These are phyloP conservation scores for Kodamaea hsintzibuensis DNA, from an alignment of 805 yeast species.

Conservation along the genomic window DNA sequence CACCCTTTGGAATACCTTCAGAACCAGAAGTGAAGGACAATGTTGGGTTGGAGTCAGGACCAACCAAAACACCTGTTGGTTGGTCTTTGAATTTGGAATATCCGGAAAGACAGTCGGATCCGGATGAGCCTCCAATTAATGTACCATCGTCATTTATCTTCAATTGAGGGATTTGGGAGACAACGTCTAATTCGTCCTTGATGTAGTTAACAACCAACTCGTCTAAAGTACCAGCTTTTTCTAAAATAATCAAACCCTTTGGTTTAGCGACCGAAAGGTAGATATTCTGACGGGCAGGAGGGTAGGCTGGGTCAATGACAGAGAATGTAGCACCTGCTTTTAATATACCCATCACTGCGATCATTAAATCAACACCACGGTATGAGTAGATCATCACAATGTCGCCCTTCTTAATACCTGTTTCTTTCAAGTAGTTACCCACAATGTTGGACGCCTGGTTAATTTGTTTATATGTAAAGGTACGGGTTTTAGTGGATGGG, in stretches of 20 bases:
- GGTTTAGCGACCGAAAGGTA: slow-evolving; percentile 94
- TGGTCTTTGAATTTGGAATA: slow-evolving; percentile 48
- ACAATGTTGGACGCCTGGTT: slow-evolving; percentile 91
- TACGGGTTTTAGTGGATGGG: slow-evolving; percentile 56
- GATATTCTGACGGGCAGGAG: slow-evolving; percentile 95
- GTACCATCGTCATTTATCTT: slow-evolving; percentile 77
- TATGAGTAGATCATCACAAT: slow-evolving; percentile 97
- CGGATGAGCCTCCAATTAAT: slow-evolving; percentile 55
- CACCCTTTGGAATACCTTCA: slow-evolving; percentile 99
- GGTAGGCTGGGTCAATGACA: slow-evolving; percentile 98
- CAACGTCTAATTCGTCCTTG: slow-evolving; percentile 65
- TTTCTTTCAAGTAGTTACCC: slow-evolving; percentile 79
- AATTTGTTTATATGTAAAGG: slow-evolving; percentile 83
- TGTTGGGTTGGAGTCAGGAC: slow-evolving; percentile 98
- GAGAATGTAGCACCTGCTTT: slow-evolving; percentile 99
- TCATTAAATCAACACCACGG: slow-evolving; percentile 95
- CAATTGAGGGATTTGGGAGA: slow-evolving; percentile 73
- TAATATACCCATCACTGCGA: slow-evolving; percentile 95
- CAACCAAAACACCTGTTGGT: slow-evolving; percentile 87
- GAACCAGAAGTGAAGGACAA: slow-evolving; percentile 96
- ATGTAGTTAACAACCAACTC: slow-evolving; percentile 79
- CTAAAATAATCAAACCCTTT: slow-evolving; percentile 82
- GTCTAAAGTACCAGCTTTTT: slow-evolving; percentile 85
- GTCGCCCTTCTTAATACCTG: slow-evolving; percentile 88
- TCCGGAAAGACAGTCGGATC: slow-evolving; percentile 50